Evolutionary conservation across 441 rosid species (phyloP).

Genomic region (Croton laevigatus): DNA sequence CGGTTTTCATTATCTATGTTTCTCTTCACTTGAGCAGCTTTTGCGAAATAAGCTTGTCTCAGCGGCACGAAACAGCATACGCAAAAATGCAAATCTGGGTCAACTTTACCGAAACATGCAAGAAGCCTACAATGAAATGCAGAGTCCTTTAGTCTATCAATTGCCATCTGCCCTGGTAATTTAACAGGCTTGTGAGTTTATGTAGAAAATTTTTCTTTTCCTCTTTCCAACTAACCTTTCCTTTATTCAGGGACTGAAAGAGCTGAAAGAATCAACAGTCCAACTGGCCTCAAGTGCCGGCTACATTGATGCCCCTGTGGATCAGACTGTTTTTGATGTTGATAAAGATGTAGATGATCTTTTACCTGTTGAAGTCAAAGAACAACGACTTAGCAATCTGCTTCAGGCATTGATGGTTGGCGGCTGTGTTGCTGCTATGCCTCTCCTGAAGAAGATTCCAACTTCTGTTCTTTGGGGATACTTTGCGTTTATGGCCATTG

Average conservation of each 20-base stretch:
- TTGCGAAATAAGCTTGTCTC: conserved; percentile 62
- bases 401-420: conserved; percentile 75
- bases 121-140: conserved; percentile 66
- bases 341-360: conserved; percentile 72
- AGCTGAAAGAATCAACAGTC: conserved; percentile 72
- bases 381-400: conserved; percentile 74
- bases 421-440: conserved; percentile 78
- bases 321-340: conserved; percentile 62
- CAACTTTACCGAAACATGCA: conserved; percentile 66
- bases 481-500: conserved; percentile 85
- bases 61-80: conserved; percentile 54
- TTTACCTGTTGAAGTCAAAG: conserved; percentile 73
- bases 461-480: conserved; percentile 84
- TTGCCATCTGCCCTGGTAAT: conserved; percentile 53
- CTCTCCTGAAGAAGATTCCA: conserved; percentile 68
- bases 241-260: conserved; percentile 61
- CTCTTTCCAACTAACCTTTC: conserved; percentile 18
- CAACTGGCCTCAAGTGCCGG: conserved; percentile 62
- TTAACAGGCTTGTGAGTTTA: conserved; percentile 19
- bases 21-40: conserved; percentile 45
- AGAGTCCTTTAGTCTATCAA: conserved; percentile 68
- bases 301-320: conserved; percentile 71
- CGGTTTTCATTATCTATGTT: conserved; percentile 18
- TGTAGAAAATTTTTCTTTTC: conserved; percentile 4
- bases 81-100: conserved; percentile 52